phyloP scores from a whole-genome alignment of 176 grass and related monocot species.

The Tillandsia leiboldiana region DNA sequence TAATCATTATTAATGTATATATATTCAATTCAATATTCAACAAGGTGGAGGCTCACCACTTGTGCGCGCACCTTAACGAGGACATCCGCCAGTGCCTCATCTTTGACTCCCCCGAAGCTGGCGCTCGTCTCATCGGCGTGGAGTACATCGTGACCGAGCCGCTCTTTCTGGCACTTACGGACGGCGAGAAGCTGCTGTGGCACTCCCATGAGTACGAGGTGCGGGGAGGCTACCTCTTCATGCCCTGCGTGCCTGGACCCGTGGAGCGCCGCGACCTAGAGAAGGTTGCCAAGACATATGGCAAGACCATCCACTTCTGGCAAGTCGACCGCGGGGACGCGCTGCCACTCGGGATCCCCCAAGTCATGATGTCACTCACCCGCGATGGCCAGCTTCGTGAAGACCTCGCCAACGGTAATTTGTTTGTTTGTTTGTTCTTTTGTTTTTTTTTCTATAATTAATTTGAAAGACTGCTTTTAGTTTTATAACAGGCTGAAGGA shows the following conservation, averaged over 20 bases:
- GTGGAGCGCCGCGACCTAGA: conserved; percentile 55
- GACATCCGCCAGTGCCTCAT: conserved; percentile 78
- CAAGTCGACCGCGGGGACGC: conserved; percentile 72
- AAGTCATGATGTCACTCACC: conserved; percentile 85
- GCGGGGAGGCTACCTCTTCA: conserved; percentile 48
- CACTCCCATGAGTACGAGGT: conserved; percentile 96
- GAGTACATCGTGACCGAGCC: conserved; percentile 55
- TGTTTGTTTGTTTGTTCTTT: neutral
- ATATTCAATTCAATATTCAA: no score
- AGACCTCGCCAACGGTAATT: conserved; percentile 37
- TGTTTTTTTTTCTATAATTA: neutral
- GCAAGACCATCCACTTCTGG: conserved; percentile 88
- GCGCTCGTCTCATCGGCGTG: conserved; percentile 57
- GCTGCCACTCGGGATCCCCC: conserved; percentile 55
- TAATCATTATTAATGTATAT: no score
- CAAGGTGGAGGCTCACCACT: conserved; percentile 75
- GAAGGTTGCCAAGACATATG: conserved; percentile 51
- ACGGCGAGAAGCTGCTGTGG: conserved; percentile 82
- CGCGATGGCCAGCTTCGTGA: conserved; percentile 48
- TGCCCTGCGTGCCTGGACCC: conserved; percentile 48
- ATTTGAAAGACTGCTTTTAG: neutral
- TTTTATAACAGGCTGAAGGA: no score
- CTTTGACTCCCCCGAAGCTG: conserved; percentile 51
- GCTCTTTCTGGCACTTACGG: conserved; percentile 66
- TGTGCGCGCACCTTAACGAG: conserved; percentile 69